Evolutionary conservation across 106 monocot species (phyloP).

Genomic region (Dendrobium nobile): DNA sequence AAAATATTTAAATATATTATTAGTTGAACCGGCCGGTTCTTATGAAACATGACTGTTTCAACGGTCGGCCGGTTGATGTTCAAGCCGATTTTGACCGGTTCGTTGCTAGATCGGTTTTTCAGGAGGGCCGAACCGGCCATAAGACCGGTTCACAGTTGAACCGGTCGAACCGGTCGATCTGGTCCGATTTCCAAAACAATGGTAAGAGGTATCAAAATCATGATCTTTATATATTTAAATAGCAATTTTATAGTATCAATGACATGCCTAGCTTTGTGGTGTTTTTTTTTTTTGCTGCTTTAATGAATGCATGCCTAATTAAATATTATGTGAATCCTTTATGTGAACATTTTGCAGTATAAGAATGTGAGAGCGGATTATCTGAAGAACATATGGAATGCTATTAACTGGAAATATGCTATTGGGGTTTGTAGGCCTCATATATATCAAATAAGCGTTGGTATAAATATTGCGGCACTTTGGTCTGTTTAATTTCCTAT

Average conservation of each 20-base stretch:
- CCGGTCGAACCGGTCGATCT: too few species aligned
- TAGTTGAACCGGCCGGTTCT: too few species aligned
- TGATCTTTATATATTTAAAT: background rate
- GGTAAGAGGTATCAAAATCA: background rate
- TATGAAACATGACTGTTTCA: too few species aligned
- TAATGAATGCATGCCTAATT: background rate
- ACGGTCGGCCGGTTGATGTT: too few species aligned
- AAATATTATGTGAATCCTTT: background rate
- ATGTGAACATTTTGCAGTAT: constrained; percentile 36
- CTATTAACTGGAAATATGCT: constrained; percentile 76
- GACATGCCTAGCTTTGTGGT: background rate
- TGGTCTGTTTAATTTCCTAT: background rate
- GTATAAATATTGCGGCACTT: background rate
- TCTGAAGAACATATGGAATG: constrained; percentile 71
- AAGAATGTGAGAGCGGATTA: constrained; percentile 72
- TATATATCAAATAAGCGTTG: background rate
- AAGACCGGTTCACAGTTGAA: too few species aligned
- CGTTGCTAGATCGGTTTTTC: too few species aligned
- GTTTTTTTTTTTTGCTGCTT: too few species aligned
- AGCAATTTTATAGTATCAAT: background rate
- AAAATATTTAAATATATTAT: too few species aligned
- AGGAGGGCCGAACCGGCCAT: too few species aligned
- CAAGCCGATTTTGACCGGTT: too few species aligned
- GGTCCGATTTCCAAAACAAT: too few species aligned
- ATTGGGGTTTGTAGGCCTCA: constrained; percentile 1